Evolutionary conservation across 768 basidiomycete species (phyloP).

Genomic region (Pleurotus salmoneostramineus): DNA sequence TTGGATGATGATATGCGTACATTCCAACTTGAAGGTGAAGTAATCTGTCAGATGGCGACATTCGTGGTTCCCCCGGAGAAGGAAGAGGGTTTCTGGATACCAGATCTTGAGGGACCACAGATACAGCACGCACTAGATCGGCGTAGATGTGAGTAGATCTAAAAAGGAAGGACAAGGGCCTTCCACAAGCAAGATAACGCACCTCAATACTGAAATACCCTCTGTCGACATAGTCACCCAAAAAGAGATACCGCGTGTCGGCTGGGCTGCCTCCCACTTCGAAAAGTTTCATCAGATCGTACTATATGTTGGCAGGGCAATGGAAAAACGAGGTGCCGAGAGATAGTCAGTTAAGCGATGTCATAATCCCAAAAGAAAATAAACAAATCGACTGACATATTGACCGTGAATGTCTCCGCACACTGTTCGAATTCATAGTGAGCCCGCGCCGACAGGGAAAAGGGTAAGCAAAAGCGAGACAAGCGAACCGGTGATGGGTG

Average conservation of each 20-base stretch:
- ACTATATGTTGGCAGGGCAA: slow-evolving; percentile 38
- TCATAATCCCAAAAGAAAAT: slow-evolving; percentile 6
- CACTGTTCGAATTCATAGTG: slow-evolving; percentile 39
- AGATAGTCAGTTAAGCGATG: not conserved
- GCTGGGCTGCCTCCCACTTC: slow-evolving; percentile 95
- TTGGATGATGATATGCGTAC: slow-evolving; percentile 42
- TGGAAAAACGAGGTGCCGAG: not conserved
- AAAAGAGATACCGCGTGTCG: slow-evolving; percentile 87
- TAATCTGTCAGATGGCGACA: slow-evolving; percentile 98
- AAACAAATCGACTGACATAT: slow-evolving; percentile 66
- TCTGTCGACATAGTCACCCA: slow-evolving; percentile 91
- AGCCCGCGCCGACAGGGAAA: not conserved
- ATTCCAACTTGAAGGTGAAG: slow-evolving; percentile 98
- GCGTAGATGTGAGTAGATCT: not conserved
- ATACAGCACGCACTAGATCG: slow-evolving; percentile 87
- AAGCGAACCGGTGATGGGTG: slow-evolving; percentile 88
- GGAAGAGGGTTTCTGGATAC: slow-evolving; percentile 96
- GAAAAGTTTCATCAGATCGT: slow-evolving; percentile 93
- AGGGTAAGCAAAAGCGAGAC: slow-evolving; percentile 6
- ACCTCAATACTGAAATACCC: slow-evolving; percentile 95
- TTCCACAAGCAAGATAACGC: slow-evolving; percentile 11
- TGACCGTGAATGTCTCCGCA: slow-evolving; percentile 99
- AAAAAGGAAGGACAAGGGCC: not conserved
- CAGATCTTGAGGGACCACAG: slow-evolving; percentile 99
- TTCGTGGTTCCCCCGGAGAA: slow-evolving; percentile 97